Evolutionary conservation across 352 stramenopile species (phyloP).

Genomic region (Peronospora farinosa): DNA sequence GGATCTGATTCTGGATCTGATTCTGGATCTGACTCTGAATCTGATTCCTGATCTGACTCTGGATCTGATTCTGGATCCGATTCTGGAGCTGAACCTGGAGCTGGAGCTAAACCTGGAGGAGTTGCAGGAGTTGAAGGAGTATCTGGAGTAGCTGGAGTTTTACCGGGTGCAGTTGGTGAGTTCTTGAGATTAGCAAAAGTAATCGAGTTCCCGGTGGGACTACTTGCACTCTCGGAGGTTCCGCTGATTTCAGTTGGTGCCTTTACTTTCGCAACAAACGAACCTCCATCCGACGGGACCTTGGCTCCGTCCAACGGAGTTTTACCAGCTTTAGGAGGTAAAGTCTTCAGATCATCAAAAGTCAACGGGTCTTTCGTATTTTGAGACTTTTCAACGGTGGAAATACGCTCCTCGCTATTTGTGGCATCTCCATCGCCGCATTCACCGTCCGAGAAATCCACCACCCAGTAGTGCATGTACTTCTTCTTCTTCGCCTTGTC

Average conservation of each 20-base stretch:
- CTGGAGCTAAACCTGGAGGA: not conserved
- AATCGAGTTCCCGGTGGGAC: too few species aligned
- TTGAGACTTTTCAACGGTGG: not conserved
- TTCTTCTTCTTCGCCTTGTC: constrained; percentile 32
- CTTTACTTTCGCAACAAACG: too few species aligned
- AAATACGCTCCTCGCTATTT: not conserved
- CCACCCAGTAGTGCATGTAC: constrained; percentile 36
- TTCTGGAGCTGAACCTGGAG: too few species aligned
- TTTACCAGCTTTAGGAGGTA: constrained; percentile 3
- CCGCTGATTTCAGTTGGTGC: too few species aligned
- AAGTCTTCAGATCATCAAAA: not conserved
- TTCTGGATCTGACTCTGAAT: too few species aligned
- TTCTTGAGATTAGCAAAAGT: too few species aligned
- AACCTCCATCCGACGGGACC: too few species aligned
- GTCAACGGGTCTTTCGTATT: not conserved
- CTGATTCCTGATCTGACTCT: too few species aligned
- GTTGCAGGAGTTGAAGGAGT: not conserved
- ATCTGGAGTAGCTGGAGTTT: not conserved
- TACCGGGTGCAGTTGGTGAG: not conserved
- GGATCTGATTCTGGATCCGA: too few species aligned
- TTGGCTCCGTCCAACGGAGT: too few species aligned
- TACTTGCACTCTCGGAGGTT: too few species aligned
- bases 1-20: too few species aligned
- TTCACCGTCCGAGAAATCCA: constrained; percentile 28
- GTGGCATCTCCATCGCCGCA: constrained; percentile 21